Evolutionary conservation across 169 alveolate species (phyloP), one percentile per base, ranked within the genome.

Genomic region (Cryptosporidium andersoni): DNA sequence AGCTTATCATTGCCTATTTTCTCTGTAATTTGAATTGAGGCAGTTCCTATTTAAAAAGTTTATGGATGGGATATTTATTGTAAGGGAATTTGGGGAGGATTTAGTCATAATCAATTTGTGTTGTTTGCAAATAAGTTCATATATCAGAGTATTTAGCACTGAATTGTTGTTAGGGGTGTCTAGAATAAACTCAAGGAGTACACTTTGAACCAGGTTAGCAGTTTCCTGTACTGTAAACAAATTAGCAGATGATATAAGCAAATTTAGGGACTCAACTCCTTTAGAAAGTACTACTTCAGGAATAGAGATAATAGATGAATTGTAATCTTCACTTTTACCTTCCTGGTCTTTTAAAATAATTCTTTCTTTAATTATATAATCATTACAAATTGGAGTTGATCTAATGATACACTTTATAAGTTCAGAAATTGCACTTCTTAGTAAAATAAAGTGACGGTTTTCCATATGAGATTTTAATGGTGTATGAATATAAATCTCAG

Each of bases 401-500:
- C 81, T 51, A 51, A 66, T 66, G 16, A 66, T 66, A 11, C 66
- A 37, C 11, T 55, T 45, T 39, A 66, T 66, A 45, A 47, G 36
- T 14, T 66, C 66, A 12, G 39, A 14, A 11, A 66, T 66, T 40
- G 43, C 6, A n/a, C 42, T 66, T 36, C 40, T 66, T 16, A 66
- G 53, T 37, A 66, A 11, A 53, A 52, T 66, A 8, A 55, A 45
- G 36, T 66, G 81, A 6, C 16, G 34, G 36, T 52, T 40, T 25
- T 51, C 39, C 2, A 66, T 42, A 53, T 66, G 55, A 8, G 81
- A 66, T 11, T 40, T 66, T 52, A 66, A 39, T n/a, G 81, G 81
- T 5, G 81, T 66, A 36, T 25, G 4, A 8, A 66, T 52, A 4
- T 66, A 52, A 9, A 51, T 66, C 37, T 66, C 36, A 52, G 14